Evolutionary conservation across 129 eudicot genomes (phyloP).

Genomic region (Lactuca saligna): DNA sequence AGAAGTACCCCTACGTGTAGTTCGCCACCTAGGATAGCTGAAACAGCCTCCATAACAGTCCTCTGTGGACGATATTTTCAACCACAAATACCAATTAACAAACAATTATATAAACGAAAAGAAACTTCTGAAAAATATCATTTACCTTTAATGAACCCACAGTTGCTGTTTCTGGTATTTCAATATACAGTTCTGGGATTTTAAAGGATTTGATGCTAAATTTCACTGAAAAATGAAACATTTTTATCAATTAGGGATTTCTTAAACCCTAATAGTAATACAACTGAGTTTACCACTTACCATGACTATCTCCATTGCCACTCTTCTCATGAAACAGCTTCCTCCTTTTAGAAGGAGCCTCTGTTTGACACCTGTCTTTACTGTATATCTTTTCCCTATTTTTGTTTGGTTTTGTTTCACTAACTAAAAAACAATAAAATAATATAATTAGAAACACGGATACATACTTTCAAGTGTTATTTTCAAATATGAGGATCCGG

Average conservation of each 20-base stretch:
- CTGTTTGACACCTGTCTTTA: constrained; percentile 40
- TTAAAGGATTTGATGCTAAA: constrained; percentile 78
- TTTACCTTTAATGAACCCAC: constrained; percentile 83
- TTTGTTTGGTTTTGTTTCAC: constrained; percentile 41
- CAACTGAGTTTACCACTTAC: background rate
- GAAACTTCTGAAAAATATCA: background rate
- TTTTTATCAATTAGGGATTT: background rate
- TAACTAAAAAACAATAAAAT: constrained; percentile 26
- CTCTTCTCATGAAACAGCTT: constrained; percentile 48
- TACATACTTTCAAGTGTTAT: background rate
- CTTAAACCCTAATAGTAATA: background rate
- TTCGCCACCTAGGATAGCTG: constrained; percentile 58
- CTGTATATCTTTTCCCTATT: constrained; percentile 40
- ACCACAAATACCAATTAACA: background rate
- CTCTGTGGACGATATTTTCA: constrained; percentile 43
- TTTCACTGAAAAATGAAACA: constrained; percentile 52
- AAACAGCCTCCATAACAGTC: constrained; percentile 77
- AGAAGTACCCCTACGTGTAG: constrained; percentile 76
- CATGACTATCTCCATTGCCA: constrained; percentile 1
- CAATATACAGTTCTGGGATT: constrained; percentile 83
- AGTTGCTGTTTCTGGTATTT: constrained; percentile 78
- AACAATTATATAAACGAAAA: background rate
- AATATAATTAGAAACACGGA: background rate
- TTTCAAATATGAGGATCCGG: too few species aligned
- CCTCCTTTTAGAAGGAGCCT: constrained; percentile 60